Evolutionary conservation across 2,329 filamentous ascomycete genomes (phyloP).

Genomic region (Xylaria sp.): DNA sequence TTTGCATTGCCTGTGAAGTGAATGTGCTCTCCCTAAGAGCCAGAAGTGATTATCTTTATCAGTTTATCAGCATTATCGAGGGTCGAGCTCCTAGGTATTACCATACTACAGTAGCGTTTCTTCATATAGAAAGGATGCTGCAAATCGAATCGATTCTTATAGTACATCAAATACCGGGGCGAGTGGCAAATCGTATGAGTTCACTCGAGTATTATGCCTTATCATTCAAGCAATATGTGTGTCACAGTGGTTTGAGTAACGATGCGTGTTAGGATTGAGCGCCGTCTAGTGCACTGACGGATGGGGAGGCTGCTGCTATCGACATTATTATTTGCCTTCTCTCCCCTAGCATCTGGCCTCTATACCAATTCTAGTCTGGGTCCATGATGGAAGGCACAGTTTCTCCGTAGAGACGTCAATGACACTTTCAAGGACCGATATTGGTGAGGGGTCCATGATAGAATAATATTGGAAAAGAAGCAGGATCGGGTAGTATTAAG

Average conservation of each 20-base stretch:
- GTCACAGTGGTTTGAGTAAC: no score
- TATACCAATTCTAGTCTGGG: no score
- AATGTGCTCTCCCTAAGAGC: neutral
- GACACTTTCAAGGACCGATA: neutral
- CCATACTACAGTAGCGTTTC: no score
- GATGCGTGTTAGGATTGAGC: neutral
- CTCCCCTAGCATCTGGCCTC: neutral
- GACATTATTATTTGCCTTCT: neutral
- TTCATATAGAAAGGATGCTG: no score
- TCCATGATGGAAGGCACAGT: no score
- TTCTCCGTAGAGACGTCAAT: neutral
- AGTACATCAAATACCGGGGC: no score
- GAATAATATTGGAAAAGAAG: neutral
- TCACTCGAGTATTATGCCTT: no score
- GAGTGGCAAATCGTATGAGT: no score
- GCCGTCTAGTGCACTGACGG: neutral
- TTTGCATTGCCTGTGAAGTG: neutral
- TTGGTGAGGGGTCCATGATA: neutral
- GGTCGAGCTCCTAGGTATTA: neutral
- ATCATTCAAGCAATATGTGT: no score
- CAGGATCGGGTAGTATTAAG: conserved; percentile 23
- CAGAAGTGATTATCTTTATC: neutral
- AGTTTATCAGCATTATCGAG: neutral
- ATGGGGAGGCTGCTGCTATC: neutral
- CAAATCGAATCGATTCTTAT: no score